Evolutionary conservation across 2,329 filamentous ascomycete species (phyloP).

Genomic region (Xylariaceae sp.): DNA sequence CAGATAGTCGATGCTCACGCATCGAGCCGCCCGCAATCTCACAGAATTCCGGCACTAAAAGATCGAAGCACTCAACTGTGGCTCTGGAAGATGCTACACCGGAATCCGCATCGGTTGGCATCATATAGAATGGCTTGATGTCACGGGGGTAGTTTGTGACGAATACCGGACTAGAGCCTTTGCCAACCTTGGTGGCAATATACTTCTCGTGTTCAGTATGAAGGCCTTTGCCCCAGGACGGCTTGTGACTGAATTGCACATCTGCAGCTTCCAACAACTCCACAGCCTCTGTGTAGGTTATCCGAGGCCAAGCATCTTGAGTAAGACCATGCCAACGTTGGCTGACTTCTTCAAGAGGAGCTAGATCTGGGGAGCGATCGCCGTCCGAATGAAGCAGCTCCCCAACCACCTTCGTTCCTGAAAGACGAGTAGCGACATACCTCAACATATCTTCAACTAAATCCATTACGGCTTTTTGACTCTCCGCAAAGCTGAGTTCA

Average conservation of each 20-base stretch:
- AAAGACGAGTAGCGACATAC: conserved; percentile 39
- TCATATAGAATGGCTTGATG: conserved; percentile 92
- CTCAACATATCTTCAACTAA: conserved; percentile 75
- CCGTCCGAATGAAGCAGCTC: conserved; percentile 41
- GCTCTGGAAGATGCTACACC: conserved; percentile 24
- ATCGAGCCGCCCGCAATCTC: conserved; percentile 86
- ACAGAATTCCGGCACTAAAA: conserved; percentile 78
- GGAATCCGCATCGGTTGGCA: conserved; percentile 18
- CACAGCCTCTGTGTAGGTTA: conserved; percentile 79
- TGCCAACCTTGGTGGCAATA: conserved; percentile 57
- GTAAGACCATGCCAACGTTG: conserved; percentile 69
- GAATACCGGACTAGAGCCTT: conserved; percentile 65
- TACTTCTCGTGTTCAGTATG: conserved; percentile 92
- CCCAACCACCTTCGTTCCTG: conserved; percentile 37
- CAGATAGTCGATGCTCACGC: conserved; percentile 71
- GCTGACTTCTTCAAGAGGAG: conserved; percentile 48
- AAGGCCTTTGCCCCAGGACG: conserved; percentile 67
- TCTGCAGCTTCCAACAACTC: conserved; percentile 57
- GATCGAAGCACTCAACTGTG: conserved; percentile 86
- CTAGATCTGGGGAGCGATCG: conserved; percentile 41
- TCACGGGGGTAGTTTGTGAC: conserved; percentile 86
- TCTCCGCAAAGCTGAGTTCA: conserved; percentile 73
- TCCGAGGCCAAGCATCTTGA: conserved; percentile 61
- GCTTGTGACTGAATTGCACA: conserved; percentile 60
- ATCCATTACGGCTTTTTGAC: conserved; percentile 67